Conservation (phyloP, 176 grass and related monocot species). For the Zea luxurians region DNA sequence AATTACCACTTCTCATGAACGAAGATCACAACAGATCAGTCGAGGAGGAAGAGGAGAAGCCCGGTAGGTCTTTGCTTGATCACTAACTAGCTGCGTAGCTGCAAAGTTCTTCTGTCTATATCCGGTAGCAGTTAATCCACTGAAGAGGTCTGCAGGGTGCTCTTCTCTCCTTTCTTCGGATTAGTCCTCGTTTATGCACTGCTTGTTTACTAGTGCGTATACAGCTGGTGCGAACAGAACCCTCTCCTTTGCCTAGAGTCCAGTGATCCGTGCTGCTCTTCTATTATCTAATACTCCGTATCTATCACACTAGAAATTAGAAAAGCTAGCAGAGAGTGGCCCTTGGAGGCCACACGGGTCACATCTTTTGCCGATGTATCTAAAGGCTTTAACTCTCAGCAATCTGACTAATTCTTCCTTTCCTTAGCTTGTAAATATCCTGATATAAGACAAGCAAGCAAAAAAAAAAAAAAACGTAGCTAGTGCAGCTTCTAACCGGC, state of each 20-base stretch:
- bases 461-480: background rate
- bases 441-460: background rate
- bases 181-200: background rate
- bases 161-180: background rate
- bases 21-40: background rate
- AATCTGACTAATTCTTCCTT: background rate
- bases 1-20: background rate
- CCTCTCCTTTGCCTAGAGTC: too few species aligned
- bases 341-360: background rate
- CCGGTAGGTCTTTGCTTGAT: background rate
- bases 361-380: background rate
- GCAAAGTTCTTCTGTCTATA: background rate
- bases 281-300: background rate
- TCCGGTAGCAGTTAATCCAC: conserved; percentile 5
- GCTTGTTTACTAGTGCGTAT: background rate
- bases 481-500: background rate
- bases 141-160: background rate
- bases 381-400: background rate
- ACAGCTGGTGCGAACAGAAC: background rate
- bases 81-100: background rate
- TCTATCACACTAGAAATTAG: background rate
- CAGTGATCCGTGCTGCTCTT: background rate
- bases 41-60: background rate
- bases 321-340: background rate
- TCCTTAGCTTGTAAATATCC: conserved; percentile 16